Base-by-base conservation (phyloP, 345 rosid species). In the Gossypium rotundifolium region DNA sequence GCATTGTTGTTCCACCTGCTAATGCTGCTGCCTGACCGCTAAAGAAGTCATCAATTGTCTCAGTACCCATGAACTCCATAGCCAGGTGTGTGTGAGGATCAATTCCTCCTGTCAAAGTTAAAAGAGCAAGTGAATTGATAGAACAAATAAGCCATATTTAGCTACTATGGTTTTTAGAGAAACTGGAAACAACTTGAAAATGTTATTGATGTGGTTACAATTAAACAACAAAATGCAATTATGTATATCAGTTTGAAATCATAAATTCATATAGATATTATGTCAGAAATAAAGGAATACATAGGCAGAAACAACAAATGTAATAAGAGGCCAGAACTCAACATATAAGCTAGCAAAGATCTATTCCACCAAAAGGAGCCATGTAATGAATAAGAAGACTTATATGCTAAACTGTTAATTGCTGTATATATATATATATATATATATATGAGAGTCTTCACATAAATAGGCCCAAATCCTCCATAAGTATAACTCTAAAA, bases 1-100 rank as follows among this genome's bases (percentile, higher is more conserved):
- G 98, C 99, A 91, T 95, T 23, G 97, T 95, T 66, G 98, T 95
- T 78, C 99, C 99, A 79, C 99, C 98, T 40, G 99, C 97, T 85
- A 93, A 84, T 25, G 99, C 99, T 68, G 99, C 99, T 77, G 94
- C 97, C 85, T 95, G 99, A 78, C 99, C 98, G 84, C 92, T 70
- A 88, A 87, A 91, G 85, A 88, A 95, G 83, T 95, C 97, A 75
- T 95, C 99, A 74, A 88, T 60, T 7, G 96, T 78, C 85, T 87
- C 88, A 2, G 89, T 85, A 67, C 86, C 93, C 98, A 95, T 85
- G 72, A 87, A 90, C 57, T 85, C 94, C 88, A 91, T 82, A 23
- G 87, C 89, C 0, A 95, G 89, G 82, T 95, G 99, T 94, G 97
- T 95, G 87, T 78, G 99, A 0, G 99, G 99, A 75, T 95, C 98